Conservation (phyloP, 805 yeast genomes). For the Metschnikowia vanudenii region DNA sequence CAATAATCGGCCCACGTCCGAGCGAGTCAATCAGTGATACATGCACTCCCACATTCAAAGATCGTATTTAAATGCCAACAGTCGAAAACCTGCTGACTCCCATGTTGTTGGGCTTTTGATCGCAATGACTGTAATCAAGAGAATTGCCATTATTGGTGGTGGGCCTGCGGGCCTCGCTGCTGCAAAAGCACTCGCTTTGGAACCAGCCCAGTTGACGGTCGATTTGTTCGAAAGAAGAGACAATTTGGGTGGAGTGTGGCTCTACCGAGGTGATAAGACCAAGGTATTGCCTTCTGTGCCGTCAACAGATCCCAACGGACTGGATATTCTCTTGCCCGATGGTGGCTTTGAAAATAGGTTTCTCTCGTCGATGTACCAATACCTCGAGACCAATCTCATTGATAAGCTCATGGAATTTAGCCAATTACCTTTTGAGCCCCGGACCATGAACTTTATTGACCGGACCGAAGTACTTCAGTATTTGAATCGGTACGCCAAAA, state of each 20-base stretch:
- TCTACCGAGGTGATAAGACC: conserved; percentile 39
- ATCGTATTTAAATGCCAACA: no score
- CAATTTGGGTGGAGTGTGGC: conserved; percentile 81
- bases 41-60: neutral
- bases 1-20: neutral
- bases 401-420: conserved; percentile 61
- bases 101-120: neutral
- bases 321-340: conserved; percentile 10
- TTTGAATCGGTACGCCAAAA: conserved; percentile 51
- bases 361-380: conserved; percentile 26
- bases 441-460: conserved; percentile 53
- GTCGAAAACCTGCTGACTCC: neutral
- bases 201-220: conserved; percentile 44
- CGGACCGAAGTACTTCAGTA: conserved; percentile 63
- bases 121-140: conserved; percentile 8
- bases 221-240: conserved; percentile 59
- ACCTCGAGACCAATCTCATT: conserved; percentile 23
- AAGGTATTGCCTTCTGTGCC: conserved; percentile 22
- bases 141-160: conserved; percentile 69
- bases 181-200: conserved; percentile 60
- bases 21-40: neutral
- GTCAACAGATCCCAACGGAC: conserved; percentile 21
- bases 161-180: conserved; percentile 74
- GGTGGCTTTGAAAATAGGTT: conserved; percentile 12
- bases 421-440: conserved; percentile 47